These are phyloP conservation scores for Flaveria bidentis DNA, from an alignment of 129 eudicot species.

Conservation along the genomic window DNA sequence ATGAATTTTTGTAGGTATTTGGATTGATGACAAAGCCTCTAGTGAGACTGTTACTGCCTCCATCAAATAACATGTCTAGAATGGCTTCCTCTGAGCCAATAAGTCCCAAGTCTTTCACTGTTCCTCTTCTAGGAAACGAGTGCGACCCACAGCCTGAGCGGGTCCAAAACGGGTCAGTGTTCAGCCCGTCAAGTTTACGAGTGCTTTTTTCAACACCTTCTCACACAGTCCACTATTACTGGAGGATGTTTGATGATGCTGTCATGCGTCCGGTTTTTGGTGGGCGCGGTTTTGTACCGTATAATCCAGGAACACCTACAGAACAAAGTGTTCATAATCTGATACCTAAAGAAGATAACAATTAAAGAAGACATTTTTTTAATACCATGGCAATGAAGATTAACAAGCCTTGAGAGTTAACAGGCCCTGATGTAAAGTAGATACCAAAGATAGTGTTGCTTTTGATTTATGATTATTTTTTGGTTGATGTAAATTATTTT, in stretches of 20 bases:
- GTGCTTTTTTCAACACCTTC: conserved; percentile 65
- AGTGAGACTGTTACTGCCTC: conserved; percentile 57
- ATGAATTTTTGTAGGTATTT: conserved; percentile 48
- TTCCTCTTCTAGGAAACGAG: conserved; percentile 49
- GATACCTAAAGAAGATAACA: conserved; percentile 29
- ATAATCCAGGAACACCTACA: conserved; percentile 65
- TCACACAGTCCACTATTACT: conserved; percentile 66
- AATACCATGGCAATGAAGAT: background rate
- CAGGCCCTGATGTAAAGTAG: conserved; percentile 30
- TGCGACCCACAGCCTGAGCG: conserved; percentile 40
- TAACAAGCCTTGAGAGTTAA: conserved; percentile 13
- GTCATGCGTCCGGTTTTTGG: conserved; percentile 93
- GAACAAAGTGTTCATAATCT: conserved; percentile 46
- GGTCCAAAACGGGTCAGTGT: conserved; percentile 16
- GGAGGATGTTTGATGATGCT: conserved; percentile 78
- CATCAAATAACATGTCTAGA: conserved; percentile 27
- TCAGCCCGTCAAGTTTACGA: conserved; percentile 44
- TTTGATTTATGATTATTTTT: conserved; percentile 26
- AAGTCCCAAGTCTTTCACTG: conserved; percentile 50
- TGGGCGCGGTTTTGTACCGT: conserved; percentile 76
- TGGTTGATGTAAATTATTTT: conserved; percentile 37
- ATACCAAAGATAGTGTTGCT: conserved; percentile 29
- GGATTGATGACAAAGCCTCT: conserved; percentile 76
- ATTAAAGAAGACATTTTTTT: background rate
- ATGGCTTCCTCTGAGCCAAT: conserved; percentile 47